Evolutionary conservation across 768 basidiomycete species (phyloP).

Genomic region (Flagelloscypha sp.): DNA sequence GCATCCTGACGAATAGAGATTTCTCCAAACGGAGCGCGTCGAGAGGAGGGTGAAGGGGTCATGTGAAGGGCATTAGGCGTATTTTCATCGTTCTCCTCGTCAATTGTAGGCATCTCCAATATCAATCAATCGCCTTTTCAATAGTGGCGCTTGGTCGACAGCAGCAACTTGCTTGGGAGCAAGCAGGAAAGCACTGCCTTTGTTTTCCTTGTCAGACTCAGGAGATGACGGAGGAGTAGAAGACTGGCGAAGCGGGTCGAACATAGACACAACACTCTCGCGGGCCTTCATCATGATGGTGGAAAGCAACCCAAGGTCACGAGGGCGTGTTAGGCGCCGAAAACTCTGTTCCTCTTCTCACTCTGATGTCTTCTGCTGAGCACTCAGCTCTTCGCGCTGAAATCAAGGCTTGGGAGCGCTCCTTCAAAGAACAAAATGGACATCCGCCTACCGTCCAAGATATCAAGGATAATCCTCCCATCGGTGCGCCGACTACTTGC

Average conservation of each 20-base stretch:
- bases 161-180: constrained; percentile 15
- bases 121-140: constrained; percentile 38
- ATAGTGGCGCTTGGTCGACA: constrained; percentile 18
- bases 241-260: constrained; percentile 35
- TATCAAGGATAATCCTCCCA: constrained; percentile 50
- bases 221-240: constrained; percentile 7
- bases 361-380: constrained; percentile 29
- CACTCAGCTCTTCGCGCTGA: constrained; percentile 49
- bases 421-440: constrained; percentile 47
- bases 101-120: constrained; percentile 36
- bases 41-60: no score
- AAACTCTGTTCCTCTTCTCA: constrained; percentile 8
- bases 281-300: constrained; percentile 29
- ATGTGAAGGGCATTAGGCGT: constrained; percentile 15
- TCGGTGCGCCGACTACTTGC: constrained; percentile 41
- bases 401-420: constrained; percentile 73
- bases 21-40: no score
- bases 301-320: constrained; percentile 3
- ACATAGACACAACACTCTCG: constrained; percentile 39
- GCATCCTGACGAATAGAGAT: no score
- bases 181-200: constrained; percentile 28
- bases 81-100: constrained; percentile 26
- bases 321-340: background rate
- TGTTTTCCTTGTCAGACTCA: constrained; percentile 44
- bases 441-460: constrained; percentile 62